These are phyloP conservation scores for Tuctoria greenei DNA, from an alignment of 176 grass and related monocot species.

Conservation along the genomic window DNA sequence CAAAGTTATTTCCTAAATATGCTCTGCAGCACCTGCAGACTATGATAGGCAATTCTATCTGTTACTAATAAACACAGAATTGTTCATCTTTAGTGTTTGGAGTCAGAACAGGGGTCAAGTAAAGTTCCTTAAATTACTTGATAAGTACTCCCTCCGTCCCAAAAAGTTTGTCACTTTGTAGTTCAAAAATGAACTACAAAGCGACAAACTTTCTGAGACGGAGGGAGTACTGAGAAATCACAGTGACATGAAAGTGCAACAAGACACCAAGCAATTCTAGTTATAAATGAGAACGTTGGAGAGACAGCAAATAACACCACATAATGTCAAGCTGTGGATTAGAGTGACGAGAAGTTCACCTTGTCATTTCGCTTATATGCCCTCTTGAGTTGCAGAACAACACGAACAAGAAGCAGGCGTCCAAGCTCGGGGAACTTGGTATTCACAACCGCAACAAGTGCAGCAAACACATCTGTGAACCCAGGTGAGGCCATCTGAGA, in stretches of 20 bases:
- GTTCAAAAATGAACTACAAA: too few species aligned
- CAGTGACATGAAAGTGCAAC: neutral
- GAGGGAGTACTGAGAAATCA: neutral
- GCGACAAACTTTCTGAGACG: too few species aligned
- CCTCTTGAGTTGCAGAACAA: conserved; percentile 92
- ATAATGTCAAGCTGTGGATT: conserved; percentile 1
- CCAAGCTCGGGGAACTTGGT: conserved; percentile 89
- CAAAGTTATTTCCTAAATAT: neutral
- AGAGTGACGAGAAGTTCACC: conserved; percentile 34
- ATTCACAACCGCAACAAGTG: conserved; percentile 77
- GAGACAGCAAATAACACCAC: neutral
- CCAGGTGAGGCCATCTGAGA: conserved; percentile 94
- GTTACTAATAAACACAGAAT: neutral
- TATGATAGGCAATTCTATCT: neutral
- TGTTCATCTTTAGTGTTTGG: neutral
- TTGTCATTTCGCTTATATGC: conserved; percentile 95
- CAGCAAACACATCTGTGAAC: conserved; percentile 87
- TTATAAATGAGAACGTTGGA: neutral
- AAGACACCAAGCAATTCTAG: neutral
- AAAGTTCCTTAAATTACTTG: neutral
- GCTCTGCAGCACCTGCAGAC: neutral
- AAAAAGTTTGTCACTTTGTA: too few species aligned
- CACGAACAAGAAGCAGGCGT: conserved; percentile 61
- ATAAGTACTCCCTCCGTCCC: too few species aligned
- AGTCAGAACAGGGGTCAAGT: neutral